These are phyloP conservation scores for Paraphoma sp. DNA, from an alignment of 2,329 filamentous ascomycete species.

Conservation along the genomic window DNA sequence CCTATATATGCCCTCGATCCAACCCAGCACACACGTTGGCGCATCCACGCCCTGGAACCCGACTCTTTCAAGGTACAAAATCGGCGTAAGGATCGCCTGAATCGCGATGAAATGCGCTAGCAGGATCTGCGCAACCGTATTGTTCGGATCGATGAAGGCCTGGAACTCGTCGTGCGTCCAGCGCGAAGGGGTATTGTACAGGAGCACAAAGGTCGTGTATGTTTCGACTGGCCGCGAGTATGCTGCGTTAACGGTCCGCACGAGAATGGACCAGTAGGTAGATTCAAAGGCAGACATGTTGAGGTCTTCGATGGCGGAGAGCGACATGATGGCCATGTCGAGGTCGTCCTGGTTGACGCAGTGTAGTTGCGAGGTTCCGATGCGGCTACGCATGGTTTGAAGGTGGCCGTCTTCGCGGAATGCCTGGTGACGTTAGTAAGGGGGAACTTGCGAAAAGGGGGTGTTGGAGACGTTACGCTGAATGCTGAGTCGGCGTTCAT, in stretches of 20 bases:
- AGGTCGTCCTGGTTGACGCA: constrained; percentile 35
- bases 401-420: constrained; percentile 43
- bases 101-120: constrained; percentile 57
- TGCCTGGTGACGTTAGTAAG: constrained; percentile 19
- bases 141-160: constrained; percentile 52
- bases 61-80: constrained; percentile 43
- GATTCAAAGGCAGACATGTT: constrained; percentile 37
- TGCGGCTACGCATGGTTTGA: constrained; percentile 36
- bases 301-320: constrained; percentile 32
- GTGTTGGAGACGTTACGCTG: constrained; percentile 23
- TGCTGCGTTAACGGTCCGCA: constrained; percentile 33
- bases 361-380: constrained; percentile 22
- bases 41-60: constrained; percentile 44
- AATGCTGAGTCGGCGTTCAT: constrained; percentile 34
- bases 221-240: constrained; percentile 42
- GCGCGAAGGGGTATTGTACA: constrained; percentile 51
- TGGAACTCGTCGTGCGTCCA: constrained; percentile 52
- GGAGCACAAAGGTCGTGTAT: constrained; percentile 51
- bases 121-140: constrained; percentile 52
- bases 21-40: constrained; percentile 37
- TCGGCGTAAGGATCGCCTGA: constrained; percentile 53
- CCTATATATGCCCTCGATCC: constrained; percentile 44
- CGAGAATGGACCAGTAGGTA: constrained; percentile 34
- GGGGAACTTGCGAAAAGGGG: background rate
- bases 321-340: constrained; percentile 38